Conservation (phyloP, 2,329 filamentous ascomycete species). For the Bipolaris sorokiniana region DNA sequence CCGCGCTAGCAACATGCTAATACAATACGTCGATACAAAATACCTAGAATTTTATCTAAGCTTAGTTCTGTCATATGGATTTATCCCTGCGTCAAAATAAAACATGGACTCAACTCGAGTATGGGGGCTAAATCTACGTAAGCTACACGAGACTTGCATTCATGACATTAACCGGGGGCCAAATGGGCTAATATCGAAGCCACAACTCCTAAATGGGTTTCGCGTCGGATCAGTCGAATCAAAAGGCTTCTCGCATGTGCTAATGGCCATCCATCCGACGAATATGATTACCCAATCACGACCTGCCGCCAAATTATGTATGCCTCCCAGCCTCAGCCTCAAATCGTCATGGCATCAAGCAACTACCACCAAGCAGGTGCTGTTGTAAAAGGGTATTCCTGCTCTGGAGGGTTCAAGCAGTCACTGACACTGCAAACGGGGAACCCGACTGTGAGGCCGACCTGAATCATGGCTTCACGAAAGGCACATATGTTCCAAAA, state of each 20-base stretch:
- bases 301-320: constrained; percentile 2
- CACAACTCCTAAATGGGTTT: background rate
- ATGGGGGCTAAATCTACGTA: background rate
- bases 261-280: background rate
- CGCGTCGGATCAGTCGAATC: background rate
- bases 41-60: background rate
- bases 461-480: background rate
- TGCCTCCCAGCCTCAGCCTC: constrained; percentile 12
- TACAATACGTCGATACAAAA: background rate
- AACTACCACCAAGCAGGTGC: background rate
- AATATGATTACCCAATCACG: background rate
- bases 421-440: background rate
- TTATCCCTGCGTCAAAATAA: background rate
- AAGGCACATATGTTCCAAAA: background rate
- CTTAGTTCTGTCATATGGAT: background rate
- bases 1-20: too few relatives aligned
- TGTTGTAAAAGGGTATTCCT: background rate
- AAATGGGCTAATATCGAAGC: background rate
- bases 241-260: background rate
- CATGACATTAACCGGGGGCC: background rate
- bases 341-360: constrained; percentile 1
- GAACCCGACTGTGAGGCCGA: background rate
- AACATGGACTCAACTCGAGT: background rate
- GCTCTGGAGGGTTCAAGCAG: background rate
- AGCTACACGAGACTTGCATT: background rate